phyloP scores from a whole-genome alignment of 225 moss, liverwort and hornwort genomes.

The Anthoceros angustus region DNA sequence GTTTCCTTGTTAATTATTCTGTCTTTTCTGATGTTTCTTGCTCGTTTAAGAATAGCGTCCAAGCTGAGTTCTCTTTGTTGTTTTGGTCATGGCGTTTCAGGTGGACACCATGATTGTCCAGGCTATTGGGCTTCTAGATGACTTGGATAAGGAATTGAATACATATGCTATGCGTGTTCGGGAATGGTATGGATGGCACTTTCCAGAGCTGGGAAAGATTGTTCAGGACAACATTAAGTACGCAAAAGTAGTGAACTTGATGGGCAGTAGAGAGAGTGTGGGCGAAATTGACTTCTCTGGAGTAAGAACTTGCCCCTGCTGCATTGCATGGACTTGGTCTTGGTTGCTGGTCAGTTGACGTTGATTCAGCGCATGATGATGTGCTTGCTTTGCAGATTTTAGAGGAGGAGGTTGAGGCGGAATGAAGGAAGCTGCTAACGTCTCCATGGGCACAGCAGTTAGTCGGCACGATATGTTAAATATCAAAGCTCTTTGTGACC shows the following conservation, averaged over 20 bases:
- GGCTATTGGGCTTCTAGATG: conserved; percentile 72
- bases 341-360: background rate
- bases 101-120: conserved; percentile 95
- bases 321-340: too few relatives aligned
- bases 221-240: conserved; percentile 70
- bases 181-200: conserved; percentile 94
- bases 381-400: conserved; percentile 20
- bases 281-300: conserved; percentile 60
- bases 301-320: conserved; percentile 9
- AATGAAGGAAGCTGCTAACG: conserved; percentile 73
- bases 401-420: conserved; percentile 59
- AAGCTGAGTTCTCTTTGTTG: too few relatives aligned
- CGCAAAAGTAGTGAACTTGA: conserved; percentile 54
- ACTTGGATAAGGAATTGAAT: conserved; percentile 84
- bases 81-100: conserved; percentile 5
- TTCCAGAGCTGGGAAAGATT: conserved; percentile 69
- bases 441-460: conserved; percentile 87
- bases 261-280: conserved; percentile 59
- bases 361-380: too few relatives aligned
- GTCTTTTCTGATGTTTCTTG: too few relatives aligned
- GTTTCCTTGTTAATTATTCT: too few relatives aligned
- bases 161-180: conserved; percentile 86
- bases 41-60: too few relatives aligned
- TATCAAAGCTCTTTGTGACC: conserved; percentile 67
- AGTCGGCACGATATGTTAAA: conserved; percentile 80